Evolutionary conservation across 1,139 yeast genomes (phyloP).

Genomic region (Lodderomyces parapsilosis): DNA sequence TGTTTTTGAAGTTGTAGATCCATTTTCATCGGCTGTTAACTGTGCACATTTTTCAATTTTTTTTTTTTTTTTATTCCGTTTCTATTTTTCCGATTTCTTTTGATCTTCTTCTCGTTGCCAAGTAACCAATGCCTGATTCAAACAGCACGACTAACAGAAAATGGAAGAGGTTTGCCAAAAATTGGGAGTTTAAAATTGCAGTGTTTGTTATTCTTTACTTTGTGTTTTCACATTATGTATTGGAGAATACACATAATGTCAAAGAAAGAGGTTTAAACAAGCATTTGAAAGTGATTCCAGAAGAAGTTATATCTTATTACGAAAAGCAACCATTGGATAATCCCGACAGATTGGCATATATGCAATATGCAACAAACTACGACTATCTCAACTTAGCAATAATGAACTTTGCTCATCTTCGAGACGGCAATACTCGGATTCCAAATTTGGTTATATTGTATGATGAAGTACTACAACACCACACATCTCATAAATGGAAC

Average conservation of each 20-base stretch:
- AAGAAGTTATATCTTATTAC: conserved; percentile 19
- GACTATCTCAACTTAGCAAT: conserved; percentile 35
- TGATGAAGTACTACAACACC: conserved; percentile 18
- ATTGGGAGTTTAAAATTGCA: conserved; percentile 30
- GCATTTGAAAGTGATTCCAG: conserved; percentile 24
- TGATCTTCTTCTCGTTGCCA: background rate
- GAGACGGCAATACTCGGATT: conserved; percentile 21
- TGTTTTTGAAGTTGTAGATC: background rate
- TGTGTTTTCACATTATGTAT: conserved; percentile 17
- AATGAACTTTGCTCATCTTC: conserved; percentile 26
- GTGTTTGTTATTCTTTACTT: conserved; percentile 23
- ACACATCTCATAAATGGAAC: conserved; percentile 16
- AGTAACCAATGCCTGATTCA: background rate
- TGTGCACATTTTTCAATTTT: background rate
- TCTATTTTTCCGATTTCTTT: background rate
- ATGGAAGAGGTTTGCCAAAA: conserved; percentile 5
- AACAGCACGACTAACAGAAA: background rate
- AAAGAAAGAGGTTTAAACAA: conserved; percentile 16
- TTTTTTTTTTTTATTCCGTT: background rate
- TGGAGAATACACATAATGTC: conserved; percentile 14
- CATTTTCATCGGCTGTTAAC: background rate
- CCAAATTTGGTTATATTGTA: conserved; percentile 29
- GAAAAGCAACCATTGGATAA: conserved; percentile 10
- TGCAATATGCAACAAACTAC: conserved; percentile 37
- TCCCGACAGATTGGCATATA: conserved; percentile 24